Evolutionary conservation across 352 stramenopile genomes (phyloP), one percentile per base, ranked within the genome.

Genomic region (Globisporangium spinosum): DNA sequence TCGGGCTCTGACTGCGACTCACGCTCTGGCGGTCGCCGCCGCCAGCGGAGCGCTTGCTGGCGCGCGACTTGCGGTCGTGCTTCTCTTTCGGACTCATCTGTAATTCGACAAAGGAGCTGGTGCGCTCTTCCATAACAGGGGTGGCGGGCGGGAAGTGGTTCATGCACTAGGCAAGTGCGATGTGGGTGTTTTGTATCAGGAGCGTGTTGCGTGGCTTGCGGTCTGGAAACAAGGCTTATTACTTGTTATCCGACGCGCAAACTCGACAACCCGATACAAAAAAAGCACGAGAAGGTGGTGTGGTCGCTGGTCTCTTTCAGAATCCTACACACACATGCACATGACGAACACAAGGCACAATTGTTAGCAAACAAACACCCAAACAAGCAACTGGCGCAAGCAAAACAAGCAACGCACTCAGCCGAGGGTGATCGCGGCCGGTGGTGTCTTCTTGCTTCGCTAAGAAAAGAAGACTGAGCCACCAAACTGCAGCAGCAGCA

Each of bases 111-210:
- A 87, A 89, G 32, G 80, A 83, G 68, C 71, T 83, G 7, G 69
- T 81, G 58, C 75, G 76, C 63, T 87, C 75, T 72, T 87, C 80
- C 78, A 89, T 85, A 55, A 62, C 47, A 62, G 57, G 57, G 15
- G 34, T 62, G 0, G n/a, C 57, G 2, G 20, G 34, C 15, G 57
- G 20, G 35, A 43, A 43, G n/a, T 62, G 25, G 57, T 29, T 47
- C 57, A 62, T 62, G n/a, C 57, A 62, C 57, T 34, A 23, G 20
- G 57, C 22, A 13, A 34, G 56, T 62, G 56, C 8, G n/a, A n/a
- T 7, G 57, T 62, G 34, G 35, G 35, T 43, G 35, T 43, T 43
- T 43, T 47, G 29, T n/a, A 17, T 62, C 20, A 51, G 15, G 13
- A n/a, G 57, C 20, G 57, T 51, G 57, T 58, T 58, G 53, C n/a